A percentile compares a stretch with the other conserved stretches of the same genome.
These are phyloP conservation scores for Vinca minor DNA, from an alignment of 257 asterid species.

Conservation along the genomic window DNA sequence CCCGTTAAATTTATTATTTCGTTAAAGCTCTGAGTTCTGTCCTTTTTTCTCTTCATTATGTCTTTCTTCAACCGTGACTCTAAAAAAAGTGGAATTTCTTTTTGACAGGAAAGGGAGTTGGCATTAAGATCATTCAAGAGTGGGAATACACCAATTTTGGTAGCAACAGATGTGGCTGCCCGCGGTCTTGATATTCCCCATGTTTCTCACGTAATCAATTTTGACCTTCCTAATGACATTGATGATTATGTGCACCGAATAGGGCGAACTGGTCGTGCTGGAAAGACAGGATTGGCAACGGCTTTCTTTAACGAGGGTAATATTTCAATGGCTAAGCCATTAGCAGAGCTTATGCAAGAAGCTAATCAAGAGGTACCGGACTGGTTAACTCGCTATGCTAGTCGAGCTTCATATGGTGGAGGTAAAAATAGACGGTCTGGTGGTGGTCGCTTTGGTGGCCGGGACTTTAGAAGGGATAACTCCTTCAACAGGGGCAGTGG, in stretches of 20 bases:
- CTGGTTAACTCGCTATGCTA: slow-evolving; percentile 63
- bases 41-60: background rate
- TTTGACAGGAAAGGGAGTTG: slow-evolving; percentile 65
- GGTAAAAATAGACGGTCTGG: slow-evolving; percentile 57
- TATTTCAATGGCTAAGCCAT: slow-evolving; percentile 53
- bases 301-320: slow-evolving; percentile 74
- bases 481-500: slow-evolving; percentile 38
- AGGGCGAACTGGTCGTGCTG: slow-evolving; percentile 91
- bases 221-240: slow-evolving; percentile 80
- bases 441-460: slow-evolving; percentile 67
- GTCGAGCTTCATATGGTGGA: slow-evolving; percentile 50
- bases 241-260: slow-evolving; percentile 86
- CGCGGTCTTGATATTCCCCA: slow-evolving; percentile 90
- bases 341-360: slow-evolving; percentile 74
- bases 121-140: slow-evolving; percentile 80
- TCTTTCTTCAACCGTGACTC: background rate
- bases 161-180: slow-evolving; percentile 92
- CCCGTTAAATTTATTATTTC: too few species aligned
- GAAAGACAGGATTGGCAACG: slow-evolving; percentile 76
- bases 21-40: background rate
- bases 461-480: slow-evolving; percentile 66
- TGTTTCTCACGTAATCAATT: slow-evolving; percentile 73
- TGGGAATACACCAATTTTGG: slow-evolving; percentile 74
- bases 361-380: slow-evolving; percentile 88
- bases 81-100: background rate